Evolutionary conservation across 768 basidiomycete species (phyloP), one percentile per base, ranked within the genome.

Genomic region (Mrakia hoshinonis): DNA sequence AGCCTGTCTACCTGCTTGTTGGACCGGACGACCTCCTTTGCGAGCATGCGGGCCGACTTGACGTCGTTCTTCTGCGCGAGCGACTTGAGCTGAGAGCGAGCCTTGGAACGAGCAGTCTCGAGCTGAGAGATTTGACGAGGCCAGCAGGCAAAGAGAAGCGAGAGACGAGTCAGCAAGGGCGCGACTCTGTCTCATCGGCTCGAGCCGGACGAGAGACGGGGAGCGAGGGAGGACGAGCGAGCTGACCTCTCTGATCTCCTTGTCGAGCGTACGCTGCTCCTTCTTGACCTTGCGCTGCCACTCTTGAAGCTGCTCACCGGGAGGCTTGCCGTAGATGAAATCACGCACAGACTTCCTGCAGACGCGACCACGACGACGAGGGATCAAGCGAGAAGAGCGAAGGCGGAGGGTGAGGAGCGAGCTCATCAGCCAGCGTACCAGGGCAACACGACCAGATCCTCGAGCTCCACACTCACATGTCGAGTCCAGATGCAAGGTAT

Each of bases 211-310:
- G 22, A n/a, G 24, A 13, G 22, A 29, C 34, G 46, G 11, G 22
- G 15, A 29, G 48, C 10, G 31, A 46, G 18, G 36, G 60, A 13
- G 13, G 15, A 31, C 11, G 55, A 10, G 5, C 24, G 55, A 86
- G 46, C n/a, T 81, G 81, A 95, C 94, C 88, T 95, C 90, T 83
- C 88, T 88, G 83, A 93, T 93, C 83, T 98, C 96, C 80, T 92
- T 84, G 74, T 99, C 96, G 70, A 99, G 81, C 72, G 85, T 83
- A 31, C 96, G 85, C 77, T 87, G 84, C 79, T 98, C 91, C 69
- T 84, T 80, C 67, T 91, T 88, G 68, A 99, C 82, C 80, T 90
- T 92, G 24, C 83, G 76, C 79, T 98, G 93, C 96, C 96, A 99
- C 81, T 85, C 84, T 64, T 89, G 85, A 15, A 98, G 89, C 77